Conservation (phyloP, 495 filamentous ascomycete genomes). For the Podospora anserina region DNA sequence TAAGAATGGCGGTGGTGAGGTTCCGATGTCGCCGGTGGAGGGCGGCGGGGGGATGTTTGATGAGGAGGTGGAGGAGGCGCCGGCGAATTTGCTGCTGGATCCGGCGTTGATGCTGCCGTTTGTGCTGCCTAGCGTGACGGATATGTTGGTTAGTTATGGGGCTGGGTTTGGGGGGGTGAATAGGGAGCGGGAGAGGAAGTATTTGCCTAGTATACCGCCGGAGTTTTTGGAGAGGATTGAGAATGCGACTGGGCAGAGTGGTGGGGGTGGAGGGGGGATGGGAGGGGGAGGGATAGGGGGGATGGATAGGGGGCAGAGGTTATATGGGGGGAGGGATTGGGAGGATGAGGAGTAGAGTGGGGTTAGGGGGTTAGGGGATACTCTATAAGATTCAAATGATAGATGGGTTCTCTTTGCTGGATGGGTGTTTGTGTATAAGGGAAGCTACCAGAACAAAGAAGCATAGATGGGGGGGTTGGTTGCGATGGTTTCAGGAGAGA, state of each 20-base stretch:
- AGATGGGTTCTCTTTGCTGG: no score
- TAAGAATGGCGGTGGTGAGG: constrained; percentile 2
- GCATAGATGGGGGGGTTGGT: background rate
- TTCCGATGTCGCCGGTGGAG: constrained; percentile 8
- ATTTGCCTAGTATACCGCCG: constrained; percentile 91
- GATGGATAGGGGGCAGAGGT: constrained; percentile 31
- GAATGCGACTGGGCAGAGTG: constrained; percentile 36
- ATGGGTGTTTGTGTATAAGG: background rate
- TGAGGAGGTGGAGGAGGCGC: constrained; percentile 58
- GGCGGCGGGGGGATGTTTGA: constrained; percentile 20
- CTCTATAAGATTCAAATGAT: background rate
- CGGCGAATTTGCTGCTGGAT: constrained; percentile 75
- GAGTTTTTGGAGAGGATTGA: constrained; percentile 92
- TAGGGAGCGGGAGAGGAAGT: constrained; percentile 86
- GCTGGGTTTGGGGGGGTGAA: constrained; percentile 93
- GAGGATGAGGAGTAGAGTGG: constrained; percentile 42
- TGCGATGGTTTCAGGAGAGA: background rate
- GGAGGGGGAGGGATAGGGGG: constrained; percentile 27
- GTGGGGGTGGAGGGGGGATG: constrained; percentile 25
- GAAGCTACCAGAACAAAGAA: background rate
- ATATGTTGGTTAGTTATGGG: constrained; percentile 94
- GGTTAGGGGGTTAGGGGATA: background rate
- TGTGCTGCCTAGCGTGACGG: constrained; percentile 87
- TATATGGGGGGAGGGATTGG: constrained; percentile 50
- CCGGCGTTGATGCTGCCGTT: constrained; percentile 93